Base-by-base conservation (phyloP, 2,329 filamentous ascomycete species). In the Cadophora sp. region DNA sequence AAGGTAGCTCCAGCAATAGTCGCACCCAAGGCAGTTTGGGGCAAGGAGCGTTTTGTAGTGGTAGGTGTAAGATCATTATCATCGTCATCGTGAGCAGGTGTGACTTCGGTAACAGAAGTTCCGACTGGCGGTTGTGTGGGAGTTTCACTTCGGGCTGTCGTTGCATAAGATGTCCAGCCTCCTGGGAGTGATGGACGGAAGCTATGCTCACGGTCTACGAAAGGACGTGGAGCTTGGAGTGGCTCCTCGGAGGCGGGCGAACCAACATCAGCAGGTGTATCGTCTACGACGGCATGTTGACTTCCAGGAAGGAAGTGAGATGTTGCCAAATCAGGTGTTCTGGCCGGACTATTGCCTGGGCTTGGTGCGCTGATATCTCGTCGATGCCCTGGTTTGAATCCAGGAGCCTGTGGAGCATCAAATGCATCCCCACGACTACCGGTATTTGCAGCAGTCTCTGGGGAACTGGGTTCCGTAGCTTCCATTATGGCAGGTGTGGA, bases 321-420 rank as follows among this genome's bases (percentile, higher is more conserved):
- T 27, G 56, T 72, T 53, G 82, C 82, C 41, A 90, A 73, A 24
- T 81, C 80, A 4, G 87, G 87, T 39, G 82, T 85, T 58, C 84
- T 84, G n/a, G 87, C 87, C 39, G 88, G 87, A 66, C 86, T 89
- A 66, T 87, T 87, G 51, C 82, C 83, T 20, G 83, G 81, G 67
- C 82, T 86, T 4, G 88, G 87, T 43, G 87, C 83, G 65, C 85
- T 85, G 62, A 89, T 75, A 72, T 87, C 85, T 55, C 85, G 83
- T 62, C 85, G 82, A 75, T 87, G 85, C 13, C 85, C 85, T 39
- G 82, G 80, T 39, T 83, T 82, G 68, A 87, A 83, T 30, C 73
- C 77, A 71, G 77, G 74, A 18, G 62, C 59, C 18, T 58, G 56
- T 45, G 68, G 56, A n/a, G 60, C 53, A 27, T 68, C 39, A 30